A percentile compares a stretch with the other conserved stretches of the same genome.
Conservation (phyloP, 306 rosid genomes). For the Quercus alba region DNA sequence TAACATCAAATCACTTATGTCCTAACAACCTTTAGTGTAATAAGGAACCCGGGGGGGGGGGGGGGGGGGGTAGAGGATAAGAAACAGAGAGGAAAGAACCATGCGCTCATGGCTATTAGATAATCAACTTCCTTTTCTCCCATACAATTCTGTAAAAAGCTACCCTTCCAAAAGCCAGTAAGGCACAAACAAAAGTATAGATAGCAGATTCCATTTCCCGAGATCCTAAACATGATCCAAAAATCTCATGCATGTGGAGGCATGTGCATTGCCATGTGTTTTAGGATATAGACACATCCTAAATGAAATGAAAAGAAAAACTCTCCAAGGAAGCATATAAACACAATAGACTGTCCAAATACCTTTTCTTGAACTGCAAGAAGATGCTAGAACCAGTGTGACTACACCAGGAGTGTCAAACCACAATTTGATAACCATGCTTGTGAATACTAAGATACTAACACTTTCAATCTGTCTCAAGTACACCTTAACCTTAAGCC, state of each 20-base stretch:
- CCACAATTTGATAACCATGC: background rate
- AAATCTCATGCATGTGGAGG: background rate
- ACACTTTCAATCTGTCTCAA: background rate
- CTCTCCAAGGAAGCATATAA: background rate
- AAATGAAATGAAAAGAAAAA: background rate
- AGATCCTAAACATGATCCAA: too few relatives aligned
- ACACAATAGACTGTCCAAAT: background rate
- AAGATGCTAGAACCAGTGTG: background rate
- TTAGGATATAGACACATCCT: background rate
- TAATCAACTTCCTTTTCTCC: too few relatives aligned
- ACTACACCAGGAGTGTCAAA: background rate
- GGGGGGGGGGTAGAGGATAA: too few relatives aligned
- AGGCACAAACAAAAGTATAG: too few relatives aligned
- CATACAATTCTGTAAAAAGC: too few relatives aligned
- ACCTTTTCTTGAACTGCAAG: background rate
- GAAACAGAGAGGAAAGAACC: too few relatives aligned
- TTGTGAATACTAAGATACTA: background rate
- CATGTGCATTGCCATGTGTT: background rate
- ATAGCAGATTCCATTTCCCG: too few relatives aligned
- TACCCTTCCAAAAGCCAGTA: too few relatives aligned
- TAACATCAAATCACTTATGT: too few relatives aligned
- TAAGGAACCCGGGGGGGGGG: too few relatives aligned
- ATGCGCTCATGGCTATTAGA: too few relatives aligned
- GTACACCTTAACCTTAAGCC: background rate
- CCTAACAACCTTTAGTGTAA: too few relatives aligned